Conservation (phyloP, 805 yeast species). For the Saturnispora besseyi region DNA sequence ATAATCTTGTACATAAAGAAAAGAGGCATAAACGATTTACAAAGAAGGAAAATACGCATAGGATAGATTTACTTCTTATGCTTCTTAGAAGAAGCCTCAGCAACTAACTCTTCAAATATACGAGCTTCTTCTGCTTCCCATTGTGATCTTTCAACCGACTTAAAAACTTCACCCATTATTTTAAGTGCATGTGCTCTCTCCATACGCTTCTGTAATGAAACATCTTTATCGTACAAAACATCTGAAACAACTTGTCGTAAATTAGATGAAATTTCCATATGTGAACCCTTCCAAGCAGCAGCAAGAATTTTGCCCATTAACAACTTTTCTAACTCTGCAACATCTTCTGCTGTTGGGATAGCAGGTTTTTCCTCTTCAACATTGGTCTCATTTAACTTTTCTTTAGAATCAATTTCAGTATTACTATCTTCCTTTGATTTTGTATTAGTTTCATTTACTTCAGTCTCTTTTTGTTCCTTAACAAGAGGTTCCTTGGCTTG, state of each 20-base stretch:
- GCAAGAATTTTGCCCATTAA: constrained; percentile 85
- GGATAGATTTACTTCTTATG: constrained; percentile 35
- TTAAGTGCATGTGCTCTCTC: constrained; percentile 74
- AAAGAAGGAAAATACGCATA: background rate
- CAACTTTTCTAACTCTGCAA: constrained; percentile 68
- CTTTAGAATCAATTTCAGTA: background rate
- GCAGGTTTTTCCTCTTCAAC: constrained; percentile 27
- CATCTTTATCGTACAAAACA: constrained; percentile 59
- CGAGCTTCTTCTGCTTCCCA: constrained; percentile 91
- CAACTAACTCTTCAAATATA: constrained; percentile 85
- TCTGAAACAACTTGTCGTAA: constrained; percentile 73
- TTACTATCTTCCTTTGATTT: background rate
- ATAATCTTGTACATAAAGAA: constrained; percentile 1
- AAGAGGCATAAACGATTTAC: background rate
- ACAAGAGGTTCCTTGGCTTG: background rate
- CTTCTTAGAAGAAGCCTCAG: constrained; percentile 65
- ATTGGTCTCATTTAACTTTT: constrained; percentile 1
- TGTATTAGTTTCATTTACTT: background rate
- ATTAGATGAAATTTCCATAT: constrained; percentile 75
- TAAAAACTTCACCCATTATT: constrained; percentile 63
- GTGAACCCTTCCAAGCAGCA: constrained; percentile 92
- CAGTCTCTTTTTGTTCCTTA: background rate
- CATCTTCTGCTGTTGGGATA: constrained; percentile 43
- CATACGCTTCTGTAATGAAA: constrained; percentile 51
- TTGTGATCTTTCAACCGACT: constrained; percentile 57